A percentile compares a stretch with the other conserved stretches of the same genome.
Evolutionary conservation across 108 stramenopile genomes (phyloP).

Genomic region (Nannochloropsis salina): DNA sequence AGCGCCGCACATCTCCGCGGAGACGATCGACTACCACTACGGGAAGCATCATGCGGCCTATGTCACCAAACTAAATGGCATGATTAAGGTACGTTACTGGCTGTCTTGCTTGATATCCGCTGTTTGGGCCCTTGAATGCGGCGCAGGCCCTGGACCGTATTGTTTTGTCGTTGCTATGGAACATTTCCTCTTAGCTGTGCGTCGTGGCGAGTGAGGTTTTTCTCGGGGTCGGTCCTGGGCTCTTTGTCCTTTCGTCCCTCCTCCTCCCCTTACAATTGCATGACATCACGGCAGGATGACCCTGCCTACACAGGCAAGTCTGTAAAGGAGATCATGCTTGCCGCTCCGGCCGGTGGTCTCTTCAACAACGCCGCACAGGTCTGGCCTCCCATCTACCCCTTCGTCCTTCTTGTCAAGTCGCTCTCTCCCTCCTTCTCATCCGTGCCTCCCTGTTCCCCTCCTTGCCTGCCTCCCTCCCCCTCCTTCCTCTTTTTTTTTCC

Average conservation of each 20-base stretch:
- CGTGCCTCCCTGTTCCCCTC: too few species aligned
- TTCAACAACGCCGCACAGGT: constrained; percentile 54
- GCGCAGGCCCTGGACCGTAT: too few species aligned
- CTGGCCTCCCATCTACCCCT: not conserved
- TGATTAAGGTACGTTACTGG: constrained; percentile 5
- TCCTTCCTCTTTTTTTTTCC: too few species aligned
- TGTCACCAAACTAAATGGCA: constrained; percentile 28
- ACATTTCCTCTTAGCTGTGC: too few species aligned
- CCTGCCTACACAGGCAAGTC: constrained; percentile 26
- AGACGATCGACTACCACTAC: constrained; percentile 56
- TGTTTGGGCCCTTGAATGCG: not conserved
- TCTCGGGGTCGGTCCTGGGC: not conserved
- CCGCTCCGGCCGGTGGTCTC: constrained; percentile 35
- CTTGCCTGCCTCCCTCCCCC: too few species aligned
- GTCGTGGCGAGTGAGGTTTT: too few species aligned
- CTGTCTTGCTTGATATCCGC: not conserved
- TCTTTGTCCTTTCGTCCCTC: not conserved
- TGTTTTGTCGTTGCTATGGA: too few species aligned
- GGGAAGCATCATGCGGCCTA: constrained; percentile 52
- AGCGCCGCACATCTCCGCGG: constrained; percentile 45
- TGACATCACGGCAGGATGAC: constrained; percentile 27
- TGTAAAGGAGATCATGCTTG: constrained; percentile 48
- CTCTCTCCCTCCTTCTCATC: too few species aligned
- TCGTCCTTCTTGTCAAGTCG: not conserved
- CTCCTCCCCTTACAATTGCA: not conserved